Evolutionary conservation across 306 rosid species (phyloP), one percentile per base, ranked within the genome.

Genomic region (Citrullus colocynthis): DNA sequence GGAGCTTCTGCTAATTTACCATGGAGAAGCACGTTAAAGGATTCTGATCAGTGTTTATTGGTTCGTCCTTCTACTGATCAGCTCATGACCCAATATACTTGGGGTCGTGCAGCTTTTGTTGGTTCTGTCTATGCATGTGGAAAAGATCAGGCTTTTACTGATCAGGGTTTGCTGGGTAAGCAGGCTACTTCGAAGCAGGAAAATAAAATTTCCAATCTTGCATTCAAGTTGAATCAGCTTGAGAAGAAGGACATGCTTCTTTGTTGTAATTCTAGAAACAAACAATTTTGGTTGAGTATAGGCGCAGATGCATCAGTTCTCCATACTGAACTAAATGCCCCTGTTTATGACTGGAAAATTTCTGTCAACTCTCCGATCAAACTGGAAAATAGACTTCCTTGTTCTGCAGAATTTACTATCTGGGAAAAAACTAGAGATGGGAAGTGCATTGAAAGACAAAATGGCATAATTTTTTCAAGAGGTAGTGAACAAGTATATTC

Each of bases 261-360:
- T 61, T 88, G 86, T 83, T 90, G 96, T 80, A 82, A 90, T 78
- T 83, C 83, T 65, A 84, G 91, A 82, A 87, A 82, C 81, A 89
- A 83, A 80, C 89, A 88, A 45, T 82, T 89, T 63, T 95, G 99
- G 99, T 85, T 95, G 65, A 92, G 99, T 75, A 79, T 89, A 77
- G 93, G 93, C 60, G 85, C 93, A 44, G 99, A 95, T 87, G 99
- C 99, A 73, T 83, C 97, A 11, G 92, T 91, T 82, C 99, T 95
- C 83, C 91, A 90, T 85, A 95, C 97, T 67, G 99, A 92, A 82
- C 82, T 92, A 74, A 95, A 95, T 83, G 80, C 85, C 61, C 99
- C 99, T 79, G 93, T 95, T 66, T 95, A 92, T 84, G 99, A 95
- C 85, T 92, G 99, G 99, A 87, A 81, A 90, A 87, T 95, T 78